Base-by-base conservation (phyloP, 2,329 filamentous ascomycete genomes). In the Trichocomaceae sp. region DNA sequence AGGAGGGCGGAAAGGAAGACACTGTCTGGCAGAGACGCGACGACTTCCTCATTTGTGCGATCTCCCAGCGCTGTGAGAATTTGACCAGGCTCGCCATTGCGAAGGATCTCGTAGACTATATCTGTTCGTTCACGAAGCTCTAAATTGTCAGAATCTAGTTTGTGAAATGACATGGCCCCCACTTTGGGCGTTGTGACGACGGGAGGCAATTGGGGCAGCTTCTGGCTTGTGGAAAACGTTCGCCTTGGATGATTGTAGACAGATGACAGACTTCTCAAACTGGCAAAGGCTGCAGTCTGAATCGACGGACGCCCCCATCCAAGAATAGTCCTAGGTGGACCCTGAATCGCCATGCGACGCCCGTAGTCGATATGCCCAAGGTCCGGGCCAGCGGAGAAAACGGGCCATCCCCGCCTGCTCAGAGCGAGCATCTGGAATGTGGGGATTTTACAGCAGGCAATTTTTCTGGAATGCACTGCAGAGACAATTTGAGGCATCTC, bases 1-100 rank as follows among this genome's bases (percentile, higher is more conserved):
- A 78, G 77, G 29, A 91, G 66, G 9, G 87, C 78, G 59, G 86
- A 83, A 1, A 83, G 81, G 63, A 90, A 84, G 0, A 78, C 78
- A 1, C 77, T 72, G 1, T 75, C 67, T 0, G 84, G 76, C 20
- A 90, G 65, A 5, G 61, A 63, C 52, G 64, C 61, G 48, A 72
- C 59, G 19, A 68, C 49, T 10, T 59, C 51, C 17, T 59, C 59
- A 58, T 66, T 70, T 44, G 61, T 61, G 50, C 66, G 64, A 46
- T 71, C 62, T 10, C 61, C 59, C 56, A 76, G 57, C 6, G 66
- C 66, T 41, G 66, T 57, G 59, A 75, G 67, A 20, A 75, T 64
- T 51, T 68, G 69, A 45, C 74, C 69, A 2, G 74, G 73, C 52
- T 75, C 70, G 23, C 64, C 67, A 55, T 70, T 63, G 55, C 65